Evolutionary conservation across 495 filamentous ascomycete genomes (phyloP).

Genomic region (Tuber microsphaerosporum): DNA sequence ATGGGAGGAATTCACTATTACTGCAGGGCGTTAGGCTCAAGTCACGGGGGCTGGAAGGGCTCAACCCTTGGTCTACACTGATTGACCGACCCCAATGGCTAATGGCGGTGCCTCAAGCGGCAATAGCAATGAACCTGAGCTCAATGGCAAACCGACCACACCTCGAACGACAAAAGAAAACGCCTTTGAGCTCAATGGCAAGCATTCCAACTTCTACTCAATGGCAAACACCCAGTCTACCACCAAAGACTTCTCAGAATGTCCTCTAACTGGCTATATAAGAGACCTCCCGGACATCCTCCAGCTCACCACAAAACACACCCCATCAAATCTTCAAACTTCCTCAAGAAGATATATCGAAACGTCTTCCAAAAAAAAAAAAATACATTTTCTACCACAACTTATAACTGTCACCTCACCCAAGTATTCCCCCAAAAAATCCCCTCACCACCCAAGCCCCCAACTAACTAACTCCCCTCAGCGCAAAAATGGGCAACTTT

Average conservation of each 20-base stretch:
- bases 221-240: neutral
- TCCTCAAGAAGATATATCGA: neutral
- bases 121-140: neutral
- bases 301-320: neutral
- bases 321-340: neutral
- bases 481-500: neutral
- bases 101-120: neutral
- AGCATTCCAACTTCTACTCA: neutral
- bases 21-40: neutral
- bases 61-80: neutral
- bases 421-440: neutral
- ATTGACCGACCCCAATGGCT: neutral
- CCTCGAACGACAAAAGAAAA: neutral
- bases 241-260: neutral
- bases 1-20: too few species aligned
- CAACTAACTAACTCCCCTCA: neutral
- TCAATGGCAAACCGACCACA: neutral
- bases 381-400: neutral
- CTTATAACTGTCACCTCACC: neutral
- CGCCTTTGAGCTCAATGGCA: neutral
- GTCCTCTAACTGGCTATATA: neutral
- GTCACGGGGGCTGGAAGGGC: neutral
- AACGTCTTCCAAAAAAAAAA: neutral
- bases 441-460: neutral
- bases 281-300: neutral